phyloP scores from a whole-genome alignment of 179 eudicot genomes.

The Pouteria campechiana region DNA sequence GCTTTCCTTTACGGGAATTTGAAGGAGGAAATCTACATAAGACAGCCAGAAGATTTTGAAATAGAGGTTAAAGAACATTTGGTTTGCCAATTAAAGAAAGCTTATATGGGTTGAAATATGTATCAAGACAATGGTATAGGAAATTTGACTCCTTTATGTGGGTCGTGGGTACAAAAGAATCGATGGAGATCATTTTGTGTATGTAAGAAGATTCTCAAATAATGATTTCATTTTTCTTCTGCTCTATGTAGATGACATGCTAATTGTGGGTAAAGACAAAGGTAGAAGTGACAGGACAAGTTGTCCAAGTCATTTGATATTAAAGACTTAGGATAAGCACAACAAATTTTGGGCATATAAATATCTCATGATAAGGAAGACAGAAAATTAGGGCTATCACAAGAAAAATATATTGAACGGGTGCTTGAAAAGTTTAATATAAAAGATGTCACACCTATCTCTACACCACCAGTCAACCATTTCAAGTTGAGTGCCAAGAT shows the following conservation, averaged over 20 bases:
- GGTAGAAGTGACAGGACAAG: neutral
- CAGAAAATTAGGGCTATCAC: neutral
- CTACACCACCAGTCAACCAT: too few species aligned
- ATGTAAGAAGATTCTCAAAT: neutral
- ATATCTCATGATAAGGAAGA: conserved; percentile 1
- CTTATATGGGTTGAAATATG: neutral
- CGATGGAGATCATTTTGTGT: neutral
- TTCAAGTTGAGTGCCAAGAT: too few species aligned
- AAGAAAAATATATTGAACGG: conserved; percentile 1
- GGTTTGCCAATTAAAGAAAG: neutral
- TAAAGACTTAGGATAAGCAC: neutral
- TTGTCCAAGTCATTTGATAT: conserved; percentile 4
- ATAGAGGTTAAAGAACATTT: neutral
- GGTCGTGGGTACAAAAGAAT: neutral
- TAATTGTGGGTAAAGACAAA: neutral
- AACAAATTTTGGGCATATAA: neutral
- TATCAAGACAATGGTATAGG: neutral
- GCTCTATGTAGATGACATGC: too few species aligned
- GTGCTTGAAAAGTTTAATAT: conserved; percentile 2
- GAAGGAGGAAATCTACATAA: conserved; percentile 1
- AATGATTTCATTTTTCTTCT: neutral
- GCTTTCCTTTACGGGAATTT: neutral
- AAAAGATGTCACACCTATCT: too few species aligned
- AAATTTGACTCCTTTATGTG: conserved; percentile 1
- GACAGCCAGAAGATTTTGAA: neutral